A percentile compares a stretch with the other conserved stretches of the same genome.
Evolutionary conservation across 495 filamentous ascomycete species (phyloP).

Genomic region (Aspergillus asperescens): DNA sequence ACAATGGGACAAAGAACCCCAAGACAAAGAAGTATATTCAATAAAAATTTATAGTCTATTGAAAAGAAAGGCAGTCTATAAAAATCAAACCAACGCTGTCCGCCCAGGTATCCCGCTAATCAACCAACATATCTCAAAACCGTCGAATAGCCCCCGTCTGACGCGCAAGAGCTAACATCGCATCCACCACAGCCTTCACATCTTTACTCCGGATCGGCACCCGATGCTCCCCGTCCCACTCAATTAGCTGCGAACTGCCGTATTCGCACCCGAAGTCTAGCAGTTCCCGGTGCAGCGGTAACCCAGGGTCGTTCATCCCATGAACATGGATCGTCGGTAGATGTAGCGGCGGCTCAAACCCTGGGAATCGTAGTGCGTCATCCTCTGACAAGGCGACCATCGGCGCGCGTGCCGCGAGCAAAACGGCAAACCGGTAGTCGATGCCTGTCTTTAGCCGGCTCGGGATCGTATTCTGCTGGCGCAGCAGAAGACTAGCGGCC

Average conservation of each 20-base stretch:
- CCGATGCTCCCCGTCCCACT: conserved; percentile 59
- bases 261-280: conserved; percentile 44
- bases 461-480: conserved; percentile 26
- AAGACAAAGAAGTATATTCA: no score
- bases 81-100: no score
- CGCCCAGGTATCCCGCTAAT: no score
- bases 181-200: conserved; percentile 43
- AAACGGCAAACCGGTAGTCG: conserved; percentile 30
- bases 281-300: conserved; percentile 49
- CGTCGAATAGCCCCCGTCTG: background rate
- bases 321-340: conserved; percentile 60
- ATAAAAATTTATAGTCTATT: no score
- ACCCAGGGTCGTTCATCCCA: conserved; percentile 49
- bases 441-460: background rate
- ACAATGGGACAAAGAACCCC: no score
- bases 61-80: no score
- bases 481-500: conserved; percentile 38
- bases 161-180: conserved; percentile 39
- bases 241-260: conserved; percentile 40
- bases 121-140: no score
- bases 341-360: background rate
- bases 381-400: conserved; percentile 31
- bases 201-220: conserved; percentile 53
- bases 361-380: background rate
- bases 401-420: conserved; percentile 54